phyloP scores from a whole-genome alignment of 306 rosid genomes.

The Cucurbita argyrosperma region DNA sequence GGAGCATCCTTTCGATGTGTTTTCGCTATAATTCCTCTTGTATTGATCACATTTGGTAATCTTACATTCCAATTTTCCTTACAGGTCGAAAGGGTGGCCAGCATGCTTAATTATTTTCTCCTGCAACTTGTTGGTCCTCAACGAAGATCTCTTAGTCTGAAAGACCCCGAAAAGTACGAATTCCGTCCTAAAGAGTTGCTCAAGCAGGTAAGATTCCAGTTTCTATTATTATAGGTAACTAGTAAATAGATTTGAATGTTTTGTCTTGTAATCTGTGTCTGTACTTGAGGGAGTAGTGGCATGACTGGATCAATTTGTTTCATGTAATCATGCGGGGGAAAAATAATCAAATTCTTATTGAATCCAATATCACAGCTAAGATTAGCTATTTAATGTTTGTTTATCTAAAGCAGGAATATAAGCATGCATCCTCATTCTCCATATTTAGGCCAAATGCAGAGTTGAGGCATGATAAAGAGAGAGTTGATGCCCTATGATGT shows the following conservation, averaged over 20 bases:
- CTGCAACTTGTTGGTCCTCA: conserved; percentile 97
- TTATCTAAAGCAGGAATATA: background rate
- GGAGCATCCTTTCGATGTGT: background rate
- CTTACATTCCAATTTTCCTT: background rate
- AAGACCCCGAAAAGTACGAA: conserved; percentile 95
- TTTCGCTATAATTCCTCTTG: background rate
- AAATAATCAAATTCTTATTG: background rate
- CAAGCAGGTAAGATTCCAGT: conserved; percentile 42
- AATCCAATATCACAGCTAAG: background rate
- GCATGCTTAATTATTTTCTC: conserved; percentile 97
- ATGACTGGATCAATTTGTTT: background rate
- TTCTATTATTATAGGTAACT: background rate
- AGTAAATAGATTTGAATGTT: background rate
- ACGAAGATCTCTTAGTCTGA: conserved; percentile 81
- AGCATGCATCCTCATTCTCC: background rate
- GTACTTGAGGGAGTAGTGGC: background rate
- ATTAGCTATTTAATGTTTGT: background rate
- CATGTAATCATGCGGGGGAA: background rate
- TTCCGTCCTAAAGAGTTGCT: conserved; percentile 91
- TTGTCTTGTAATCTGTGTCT: background rate
- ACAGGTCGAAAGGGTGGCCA: conserved; percentile 96
- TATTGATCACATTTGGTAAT: background rate
- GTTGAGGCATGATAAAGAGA: background rate
- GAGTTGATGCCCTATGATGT: background rate
- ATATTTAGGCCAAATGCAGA: background rate